These are phyloP conservation scores for Stemphylium vesicarium DNA, from an alignment of 2,329 filamentous ascomycete genomes.

Conservation along the genomic window DNA sequence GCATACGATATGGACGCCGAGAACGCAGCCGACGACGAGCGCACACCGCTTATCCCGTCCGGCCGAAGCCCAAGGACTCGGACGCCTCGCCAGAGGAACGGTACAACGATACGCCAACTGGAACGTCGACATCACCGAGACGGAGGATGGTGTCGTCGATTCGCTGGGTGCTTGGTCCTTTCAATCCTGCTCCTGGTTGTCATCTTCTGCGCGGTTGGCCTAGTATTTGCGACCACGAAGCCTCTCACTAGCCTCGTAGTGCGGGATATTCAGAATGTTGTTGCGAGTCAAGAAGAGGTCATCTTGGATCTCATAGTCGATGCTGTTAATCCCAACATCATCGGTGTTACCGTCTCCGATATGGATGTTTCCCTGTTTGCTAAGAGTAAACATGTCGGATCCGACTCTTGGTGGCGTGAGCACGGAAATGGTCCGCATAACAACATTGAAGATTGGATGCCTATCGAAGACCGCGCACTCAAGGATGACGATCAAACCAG, in stretches of 20 bases:
- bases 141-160: constrained; percentile 69
- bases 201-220: constrained; percentile 82
- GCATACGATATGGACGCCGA: constrained; percentile 83
- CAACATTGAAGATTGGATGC: constrained; percentile 36
- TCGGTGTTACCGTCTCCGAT: constrained; percentile 82
- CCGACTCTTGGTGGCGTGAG: constrained; percentile 54
- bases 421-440: constrained; percentile 36
- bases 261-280: constrained; percentile 81
- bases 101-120: constrained; percentile 68
- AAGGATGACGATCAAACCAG: constrained; percentile 6
- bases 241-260: constrained; percentile 81
- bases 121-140: constrained; percentile 68
- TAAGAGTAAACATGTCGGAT: constrained; percentile 87
- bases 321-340: constrained; percentile 91
- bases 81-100: constrained; percentile 59
- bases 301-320: constrained; percentile 91
- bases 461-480: constrained; percentile 20
- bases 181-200: constrained; percentile 80
- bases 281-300: constrained; percentile 91
- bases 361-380: constrained; percentile 94
- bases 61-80: constrained; percentile 64
- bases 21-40: constrained; percentile 81
- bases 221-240: constrained; percentile 90
- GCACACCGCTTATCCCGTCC: constrained; percentile 76
- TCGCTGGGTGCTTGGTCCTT: constrained; percentile 87